Evolutionary conservation across 345 rosid genomes (phyloP), one percentile per base, ranked within the genome.

Genomic region (Heritiera fomes): DNA sequence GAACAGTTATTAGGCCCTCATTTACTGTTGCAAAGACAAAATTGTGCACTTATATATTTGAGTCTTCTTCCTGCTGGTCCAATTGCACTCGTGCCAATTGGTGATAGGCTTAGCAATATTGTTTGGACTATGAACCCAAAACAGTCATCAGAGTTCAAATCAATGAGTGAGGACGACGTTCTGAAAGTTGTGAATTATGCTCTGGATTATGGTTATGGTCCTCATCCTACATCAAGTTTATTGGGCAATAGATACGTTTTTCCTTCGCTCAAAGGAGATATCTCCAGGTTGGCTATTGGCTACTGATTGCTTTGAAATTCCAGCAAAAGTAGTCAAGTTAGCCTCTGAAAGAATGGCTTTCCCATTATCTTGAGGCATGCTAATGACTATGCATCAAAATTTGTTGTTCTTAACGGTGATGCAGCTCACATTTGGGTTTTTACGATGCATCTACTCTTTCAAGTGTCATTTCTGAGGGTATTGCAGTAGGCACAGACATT

Each of bases 91-190:
- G 83, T 93, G 80, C 97, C 99, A 8, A 65, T 95, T 1, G 92
- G 99, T 62, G 98, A 89, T 78, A 95, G 78, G 66, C 93, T 86
- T 76, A 95, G 99, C 90, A 95, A 95, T 78, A 91, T 95, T 12
- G 97, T 93, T 58, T 95, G 97, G 99, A 93, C 98, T 20, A 92
- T 92, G 98, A 92, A 78, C 82, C 96, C 98, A 45, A 80, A 87
- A 78, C 92, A 91, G 80, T 83, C 96, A 20, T 87, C 87, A 68
- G 91, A 90, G 74, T 80, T 70, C 38, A 92, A 91, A 80, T 85
- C 86, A 18, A 87, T 91, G 96, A 83, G 84, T 11, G 99, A 92
- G 82, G 90, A 80, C 77, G 93, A 90, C 73, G 93, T 93, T 84
- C 82, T 95, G 81, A 87, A 88, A 70, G 89, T 89, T 71, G 86